Conservation (phyloP, 495 filamentous ascomycete genomes). For the Staphylotrichum longicolle region DNA sequence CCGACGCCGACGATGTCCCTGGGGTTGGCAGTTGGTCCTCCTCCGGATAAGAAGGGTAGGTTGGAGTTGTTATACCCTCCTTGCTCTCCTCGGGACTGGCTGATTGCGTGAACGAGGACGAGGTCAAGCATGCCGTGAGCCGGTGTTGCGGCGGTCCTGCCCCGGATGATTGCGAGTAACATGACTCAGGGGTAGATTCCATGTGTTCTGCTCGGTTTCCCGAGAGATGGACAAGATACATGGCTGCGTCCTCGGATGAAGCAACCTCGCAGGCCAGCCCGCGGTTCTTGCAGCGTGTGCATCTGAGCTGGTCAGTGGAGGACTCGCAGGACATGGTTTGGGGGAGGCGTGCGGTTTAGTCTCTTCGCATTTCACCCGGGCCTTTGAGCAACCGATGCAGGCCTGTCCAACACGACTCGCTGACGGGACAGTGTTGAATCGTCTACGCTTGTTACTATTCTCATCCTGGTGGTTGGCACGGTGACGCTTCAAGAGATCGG, state of each 20-base stretch:
- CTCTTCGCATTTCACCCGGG: conserved; percentile 57
- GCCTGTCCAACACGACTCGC: conserved; percentile 55
- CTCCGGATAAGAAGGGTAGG: conserved; percentile 24
- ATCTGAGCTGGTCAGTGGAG: conserved; percentile 26
- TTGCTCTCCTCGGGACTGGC: conserved; percentile 11
- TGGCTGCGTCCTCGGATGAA: conserved; percentile 39
- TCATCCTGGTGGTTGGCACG: conserved; percentile 50
- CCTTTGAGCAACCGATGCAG: conserved; percentile 52
- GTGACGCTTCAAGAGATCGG: conserved; percentile 56
- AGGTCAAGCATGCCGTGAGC: not conserved
- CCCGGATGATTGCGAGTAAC: conserved; percentile 3
- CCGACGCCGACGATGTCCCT: conserved; percentile 20
- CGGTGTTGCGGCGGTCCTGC: conserved; percentile 8
- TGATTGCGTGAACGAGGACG: conserved; percentile 1
- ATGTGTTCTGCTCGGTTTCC: conserved; percentile 21
- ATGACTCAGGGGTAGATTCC: conserved; percentile 12
- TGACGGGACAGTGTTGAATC: conserved; percentile 44
- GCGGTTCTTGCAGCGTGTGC: conserved; percentile 49
- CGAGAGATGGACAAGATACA: conserved; percentile 39
- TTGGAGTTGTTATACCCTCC: conserved; percentile 4
- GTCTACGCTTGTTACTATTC: conserved; percentile 45
- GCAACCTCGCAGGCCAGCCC: conserved; percentile 48
- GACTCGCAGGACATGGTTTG: not conserved
- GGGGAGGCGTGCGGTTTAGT: conserved; percentile 32
- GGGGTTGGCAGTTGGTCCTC: conserved; percentile 32